Conservation (phyloP, 2,329 filamentous ascomycete species). For the Ceratocystis ficicola region DNA sequence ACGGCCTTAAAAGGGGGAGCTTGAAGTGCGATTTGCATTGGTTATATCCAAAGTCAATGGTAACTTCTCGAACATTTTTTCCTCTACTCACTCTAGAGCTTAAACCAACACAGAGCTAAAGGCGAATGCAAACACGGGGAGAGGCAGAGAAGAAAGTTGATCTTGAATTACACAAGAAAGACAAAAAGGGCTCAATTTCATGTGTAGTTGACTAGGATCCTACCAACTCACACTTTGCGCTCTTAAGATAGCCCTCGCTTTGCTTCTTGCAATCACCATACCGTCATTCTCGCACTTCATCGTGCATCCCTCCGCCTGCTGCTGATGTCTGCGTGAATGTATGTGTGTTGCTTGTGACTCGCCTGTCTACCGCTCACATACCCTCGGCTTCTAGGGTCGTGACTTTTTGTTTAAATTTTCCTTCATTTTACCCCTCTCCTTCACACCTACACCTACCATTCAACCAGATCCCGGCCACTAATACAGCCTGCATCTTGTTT, state of each 20-base stretch:
- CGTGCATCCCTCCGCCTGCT: background rate
- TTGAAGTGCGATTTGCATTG: background rate
- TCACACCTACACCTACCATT: no score
- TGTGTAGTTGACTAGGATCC: background rate
- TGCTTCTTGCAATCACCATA: conserved; percentile 2
- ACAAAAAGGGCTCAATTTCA: background rate
- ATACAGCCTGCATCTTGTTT: no score
- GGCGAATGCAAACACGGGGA: background rate
- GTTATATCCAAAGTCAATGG: background rate
- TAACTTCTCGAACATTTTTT: background rate
- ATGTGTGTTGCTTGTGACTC: background rate
- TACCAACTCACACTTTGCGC: background rate
- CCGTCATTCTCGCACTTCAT: conserved; percentile 6
- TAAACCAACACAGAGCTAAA: background rate
- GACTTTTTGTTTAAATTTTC: background rate
- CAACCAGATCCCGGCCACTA: no score
- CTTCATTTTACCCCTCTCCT: background rate
- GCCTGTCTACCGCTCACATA: background rate
- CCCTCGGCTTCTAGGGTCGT: background rate
- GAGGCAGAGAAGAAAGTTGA: background rate
- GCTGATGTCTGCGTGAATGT: background rate
- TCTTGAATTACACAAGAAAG: background rate
- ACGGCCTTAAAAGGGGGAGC: background rate
- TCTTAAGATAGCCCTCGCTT: background rate
- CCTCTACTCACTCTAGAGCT: background rate